Conservation (phyloP, 805 yeast genomes). For the Wickerhamomyces kurtzmanii region DNA sequence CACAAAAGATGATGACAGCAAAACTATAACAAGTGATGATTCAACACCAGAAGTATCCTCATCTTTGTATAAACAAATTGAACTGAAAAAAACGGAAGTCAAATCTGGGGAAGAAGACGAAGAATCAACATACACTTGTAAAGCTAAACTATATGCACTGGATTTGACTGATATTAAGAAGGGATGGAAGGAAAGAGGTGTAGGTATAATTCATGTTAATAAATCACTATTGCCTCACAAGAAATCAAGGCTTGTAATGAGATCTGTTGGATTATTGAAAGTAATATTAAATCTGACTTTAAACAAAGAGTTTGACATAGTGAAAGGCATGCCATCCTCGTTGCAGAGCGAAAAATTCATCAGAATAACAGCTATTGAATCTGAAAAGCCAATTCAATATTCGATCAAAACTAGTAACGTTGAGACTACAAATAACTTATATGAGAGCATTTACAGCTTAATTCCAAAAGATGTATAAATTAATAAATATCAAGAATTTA, state of each 20-base stretch:
- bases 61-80: slow-evolving; percentile 44
- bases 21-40: slow-evolving; percentile 8
- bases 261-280: slow-evolving; percentile 77
- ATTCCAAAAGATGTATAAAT: slow-evolving; percentile 8
- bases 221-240: slow-evolving; percentile 13
- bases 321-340: slow-evolving; percentile 82
- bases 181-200: slow-evolving; percentile 96
- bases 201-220: slow-evolving; percentile 82
- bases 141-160: slow-evolving; percentile 71
- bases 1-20: slow-evolving; percentile 10
- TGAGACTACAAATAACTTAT: slow-evolving; percentile 49
- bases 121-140: slow-evolving; percentile 51
- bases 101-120: slow-evolving; percentile 92
- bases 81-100: slow-evolving; percentile 46
- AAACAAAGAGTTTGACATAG: slow-evolving; percentile 47
- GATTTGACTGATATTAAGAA: slow-evolving; percentile 53
- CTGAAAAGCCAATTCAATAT: slow-evolving; percentile 68
- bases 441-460: slow-evolving; percentile 31
- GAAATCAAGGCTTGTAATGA: slow-evolving; percentile 75
- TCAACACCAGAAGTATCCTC: slow-evolving; percentile 17
- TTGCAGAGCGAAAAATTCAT: slow-evolving; percentile 75
- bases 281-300: slow-evolving; percentile 75
- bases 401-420: slow-evolving; percentile 65
- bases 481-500: not conserved
- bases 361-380: slow-evolving; percentile 59